Evolutionary conservation across 768 basidiomycete species (phyloP).

Genomic region (Lactarius indigo): DNA sequence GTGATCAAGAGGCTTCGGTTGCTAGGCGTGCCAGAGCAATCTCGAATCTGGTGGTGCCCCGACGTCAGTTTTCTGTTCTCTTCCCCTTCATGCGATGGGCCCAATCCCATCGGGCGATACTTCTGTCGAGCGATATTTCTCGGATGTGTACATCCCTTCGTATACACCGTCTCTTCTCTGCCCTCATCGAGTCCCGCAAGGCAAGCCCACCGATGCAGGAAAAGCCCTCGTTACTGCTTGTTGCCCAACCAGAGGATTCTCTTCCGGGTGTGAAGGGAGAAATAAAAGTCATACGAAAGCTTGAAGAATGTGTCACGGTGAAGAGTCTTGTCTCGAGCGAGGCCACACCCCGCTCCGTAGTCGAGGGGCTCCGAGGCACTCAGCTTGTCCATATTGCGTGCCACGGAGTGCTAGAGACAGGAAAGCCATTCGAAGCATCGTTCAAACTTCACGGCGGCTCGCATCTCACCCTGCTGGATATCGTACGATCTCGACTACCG

Average conservation of each 20-base stretch:
- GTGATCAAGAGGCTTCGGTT: background rate
- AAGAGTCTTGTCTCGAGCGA: too few species aligned
- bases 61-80: background rate
- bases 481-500: too few species aligned
- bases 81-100: conserved; percentile 11
- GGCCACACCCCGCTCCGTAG: too few species aligned
- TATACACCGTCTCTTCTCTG: conserved; percentile 4
- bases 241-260: background rate
- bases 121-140: background rate
- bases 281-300: too few species aligned
- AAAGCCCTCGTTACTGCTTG: background rate
- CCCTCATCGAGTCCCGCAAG: conserved; percentile 7
- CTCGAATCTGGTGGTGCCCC: conserved; percentile 5
- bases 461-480: too few species aligned
- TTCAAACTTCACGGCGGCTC: too few species aligned
- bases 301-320: too few species aligned
- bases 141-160: conserved; percentile 1
- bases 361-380: too few species aligned
- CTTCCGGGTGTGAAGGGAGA: background rate
- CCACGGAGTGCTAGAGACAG: too few species aligned
- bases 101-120: background rate
- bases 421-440: too few species aligned
- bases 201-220: too few species aligned
- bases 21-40: background rate
- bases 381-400: too few species aligned